These are phyloP conservation scores for Rhodosorus marinus DNA, from an alignment of 23 red algal genomes.

Conservation along the genomic window DNA sequence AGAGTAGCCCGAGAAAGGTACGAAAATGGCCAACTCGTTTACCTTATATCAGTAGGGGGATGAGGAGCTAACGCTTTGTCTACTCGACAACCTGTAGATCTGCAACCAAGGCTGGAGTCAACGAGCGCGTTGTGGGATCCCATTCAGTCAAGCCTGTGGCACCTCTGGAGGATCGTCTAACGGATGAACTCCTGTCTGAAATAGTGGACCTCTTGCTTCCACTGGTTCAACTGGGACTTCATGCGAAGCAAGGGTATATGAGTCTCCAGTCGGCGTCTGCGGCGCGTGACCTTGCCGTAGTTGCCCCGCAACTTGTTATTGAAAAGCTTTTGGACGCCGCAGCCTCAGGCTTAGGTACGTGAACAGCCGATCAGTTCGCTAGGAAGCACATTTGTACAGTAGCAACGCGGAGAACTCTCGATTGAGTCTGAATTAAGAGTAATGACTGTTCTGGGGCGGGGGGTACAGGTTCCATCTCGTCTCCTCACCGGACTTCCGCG, in stretches of 20 bases:
- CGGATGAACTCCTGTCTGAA: constrained; percentile 8
- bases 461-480: constrained; percentile 23
- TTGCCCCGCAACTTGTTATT: constrained; percentile 25
- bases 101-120: constrained; percentile 27
- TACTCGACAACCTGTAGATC: neutral
- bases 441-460: too few relatives aligned
- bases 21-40: too few relatives aligned
- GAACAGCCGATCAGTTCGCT: too few relatives aligned
- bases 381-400: too few relatives aligned
- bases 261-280: constrained; percentile 22
- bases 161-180: constrained; percentile 40
- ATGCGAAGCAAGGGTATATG: constrained; percentile 23
- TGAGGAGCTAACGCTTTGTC: too few relatives aligned
- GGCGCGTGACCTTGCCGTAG: constrained; percentile 32
- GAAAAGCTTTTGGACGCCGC: constrained; percentile 20
- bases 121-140: constrained; percentile 18
- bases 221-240: constrained; percentile 37
- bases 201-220: constrained; percentile 41
- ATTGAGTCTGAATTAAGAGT: too few relatives aligned
- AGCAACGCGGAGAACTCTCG: too few relatives aligned
- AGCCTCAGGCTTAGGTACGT: too few relatives aligned
- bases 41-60: too few relatives aligned
- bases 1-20: constrained; percentile 32
- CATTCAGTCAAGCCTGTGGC: constrained; percentile 17
- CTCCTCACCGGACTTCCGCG: constrained; percentile 61